Evolutionary conservation across 2,329 filamentous ascomycete species (phyloP), one percentile per base, ranked within the genome.

Genomic region (Phaeophleospora eucalypticola): DNA sequence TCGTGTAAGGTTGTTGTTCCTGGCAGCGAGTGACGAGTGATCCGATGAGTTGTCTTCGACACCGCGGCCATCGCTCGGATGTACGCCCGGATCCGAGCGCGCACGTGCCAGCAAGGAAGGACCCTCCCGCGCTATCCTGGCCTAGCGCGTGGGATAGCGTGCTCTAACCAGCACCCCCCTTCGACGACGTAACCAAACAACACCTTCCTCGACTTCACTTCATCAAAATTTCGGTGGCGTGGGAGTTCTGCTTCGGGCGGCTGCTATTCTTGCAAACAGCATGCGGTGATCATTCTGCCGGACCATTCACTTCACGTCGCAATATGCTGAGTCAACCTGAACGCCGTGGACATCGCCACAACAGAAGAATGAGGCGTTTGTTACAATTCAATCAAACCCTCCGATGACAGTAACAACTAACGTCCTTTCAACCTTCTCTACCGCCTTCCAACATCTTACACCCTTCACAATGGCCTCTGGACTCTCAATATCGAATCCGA

Each of bases 401-500:
- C 24, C 24, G 24, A 29, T 12, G 24, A 29, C 24, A 7, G 12
- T 29, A 29, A 29, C 24, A 29, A 29, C 6, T 12, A 12, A 29
- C 24, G 7, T 12, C 24, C 12, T 29, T 29, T 29, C 12, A 29
- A 7, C 24, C 24, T n/a, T n/a, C n/a, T n/a, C n/a, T n/a, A n/a
- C n/a, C n/a, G n/a, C n/a, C n/a, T n/a, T n/a, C n/a, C n/a, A n/a
- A n/a, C n/a, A n/a, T n/a, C n/a, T n/a, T n/a, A n/a, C n/a, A n/a
- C n/a, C n/a, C n/a, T n/a, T n/a, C n/a, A 12, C 12, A 12, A 29
- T 54, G 52, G 52, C 44, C 14, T 15, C 37, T n/a, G 33, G 24
- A 24, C 63, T 80, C 33, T 82, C 81, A 4, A 74, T 84, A 55
- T 64, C 81, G 44, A 86, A 87, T 63, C 67, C 72, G 35, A 62